phyloP scores from a whole-genome alignment of 495 filamentous ascomycete genomes.

The Oidiodendron maius region DNA sequence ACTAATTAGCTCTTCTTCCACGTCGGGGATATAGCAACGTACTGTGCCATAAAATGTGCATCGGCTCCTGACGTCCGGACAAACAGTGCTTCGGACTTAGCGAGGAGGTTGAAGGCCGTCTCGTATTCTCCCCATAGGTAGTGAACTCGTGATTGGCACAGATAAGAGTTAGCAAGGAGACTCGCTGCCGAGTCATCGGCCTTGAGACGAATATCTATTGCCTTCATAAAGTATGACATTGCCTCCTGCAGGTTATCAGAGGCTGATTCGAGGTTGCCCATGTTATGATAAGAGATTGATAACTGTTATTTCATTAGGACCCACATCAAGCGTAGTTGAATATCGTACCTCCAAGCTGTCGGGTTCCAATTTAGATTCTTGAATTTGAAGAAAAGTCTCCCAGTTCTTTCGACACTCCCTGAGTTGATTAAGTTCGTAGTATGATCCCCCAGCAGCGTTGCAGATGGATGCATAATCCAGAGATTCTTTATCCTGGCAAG shows the following conservation, averaged over 20 bases:
- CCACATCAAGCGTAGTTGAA: background rate
- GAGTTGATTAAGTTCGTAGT: slow-evolving; percentile 11
- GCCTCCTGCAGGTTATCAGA: slow-evolving; percentile 7
- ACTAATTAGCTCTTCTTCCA: too few species aligned
- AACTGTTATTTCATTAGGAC: slow-evolving; percentile 4
- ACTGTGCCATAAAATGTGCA: slow-evolving; percentile 16
- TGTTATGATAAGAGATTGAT: slow-evolving; percentile 9
- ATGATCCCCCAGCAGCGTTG: background rate
- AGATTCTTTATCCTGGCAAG: slow-evolving; percentile 10
- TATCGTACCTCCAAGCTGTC: slow-evolving; percentile 1
- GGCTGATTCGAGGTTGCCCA: slow-evolving; percentile 11
- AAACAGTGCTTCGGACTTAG: slow-evolving; percentile 12
- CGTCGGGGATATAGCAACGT: background rate
- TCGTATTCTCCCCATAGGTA: slow-evolving; percentile 11
- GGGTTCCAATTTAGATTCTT: background rate
- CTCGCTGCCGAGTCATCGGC: slow-evolving; percentile 8
- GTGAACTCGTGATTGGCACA: slow-evolving; percentile 12
- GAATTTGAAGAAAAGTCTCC: slow-evolving; percentile 5
- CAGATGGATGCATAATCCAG: slow-evolving; percentile 7
- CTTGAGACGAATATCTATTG: slow-evolving; percentile 10
- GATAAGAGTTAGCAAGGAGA: slow-evolving; percentile 14
- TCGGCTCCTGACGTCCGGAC: slow-evolving; percentile 8
- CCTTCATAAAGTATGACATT: slow-evolving; percentile 8
- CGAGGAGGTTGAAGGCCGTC: slow-evolving; percentile 4
- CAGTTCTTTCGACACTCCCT: slow-evolving; percentile 4